Evolutionary conservation across 148 eudicot genomes (phyloP), one percentile per base, ranked within the genome.

Genomic region (Drosera capensis): DNA sequence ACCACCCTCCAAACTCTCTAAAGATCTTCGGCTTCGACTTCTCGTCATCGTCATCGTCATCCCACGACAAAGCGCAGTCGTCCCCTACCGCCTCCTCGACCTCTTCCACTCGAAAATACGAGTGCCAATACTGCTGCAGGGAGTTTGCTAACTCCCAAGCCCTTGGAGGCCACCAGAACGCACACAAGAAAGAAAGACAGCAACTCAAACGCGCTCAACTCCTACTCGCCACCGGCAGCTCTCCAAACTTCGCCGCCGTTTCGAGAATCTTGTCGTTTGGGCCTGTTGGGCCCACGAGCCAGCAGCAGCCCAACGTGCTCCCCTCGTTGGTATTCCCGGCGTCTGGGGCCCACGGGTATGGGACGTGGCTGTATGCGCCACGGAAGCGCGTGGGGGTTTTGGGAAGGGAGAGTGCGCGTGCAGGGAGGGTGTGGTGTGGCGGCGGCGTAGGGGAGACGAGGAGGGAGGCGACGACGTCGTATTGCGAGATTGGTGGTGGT

Each of bases 121-220:
- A 78, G 81, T 86, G 96, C 51, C 93, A 78, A 36, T 81, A 81
- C 46, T 86, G 96, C 42, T 67, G 59, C 57, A 51, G 93, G 0
- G 87, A 81, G 57, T 86, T 86, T 43, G 80, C 82, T 1, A 86
- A 86, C 70, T 86, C 96, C 0, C 96, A 81, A 49, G 96, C 96
- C 0, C 31, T 86, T 13, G 96, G 96, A 7, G 96, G 96, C 3
- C 96, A 86, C 55, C 96, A 86, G 37, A 86, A 86, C 61, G 96
- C 96, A 3, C 96, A 86, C 63, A 86, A 86, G 40, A 86, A 86
- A 45, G 96, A 81, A 18, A 52, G 96, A 0, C 96, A 81, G 12
- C 96, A 68, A 30, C 47, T 68, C 9, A 86, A 82, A 40, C 71
- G 93, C 6, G 96, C 96, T 1, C 92, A 81, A 51, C 22, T 75